A percentile compares a stretch with the other conserved stretches of the same genome.
These are phyloP conservation scores for Exophiala sideris DNA, from an alignment of 2,329 filamentous ascomycete genomes.

Conservation along the genomic window DNA sequence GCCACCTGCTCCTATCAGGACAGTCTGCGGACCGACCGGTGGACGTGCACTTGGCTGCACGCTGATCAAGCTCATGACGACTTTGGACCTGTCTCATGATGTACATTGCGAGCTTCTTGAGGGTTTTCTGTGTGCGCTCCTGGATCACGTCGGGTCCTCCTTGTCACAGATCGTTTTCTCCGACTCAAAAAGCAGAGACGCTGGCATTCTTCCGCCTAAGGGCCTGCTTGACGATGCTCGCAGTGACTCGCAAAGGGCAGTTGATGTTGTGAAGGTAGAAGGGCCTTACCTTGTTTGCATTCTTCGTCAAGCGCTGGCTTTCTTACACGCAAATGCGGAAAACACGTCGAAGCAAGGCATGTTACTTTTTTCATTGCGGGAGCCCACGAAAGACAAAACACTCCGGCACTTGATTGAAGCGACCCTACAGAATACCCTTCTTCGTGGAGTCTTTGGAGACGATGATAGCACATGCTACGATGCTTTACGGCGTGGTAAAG, in stretches of 20 bases:
- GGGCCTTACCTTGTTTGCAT: constrained; percentile 37
- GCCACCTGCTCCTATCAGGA: not conserved
- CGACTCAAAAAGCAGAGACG: not conserved
- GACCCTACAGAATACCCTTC: constrained; percentile 40
- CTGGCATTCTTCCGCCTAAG: constrained; percentile 30
- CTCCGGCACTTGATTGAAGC: constrained; percentile 21
- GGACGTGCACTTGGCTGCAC: not conserved
- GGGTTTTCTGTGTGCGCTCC: constrained; percentile 20
- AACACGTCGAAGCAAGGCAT: constrained; percentile 9
- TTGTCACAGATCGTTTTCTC: constrained; percentile 25
- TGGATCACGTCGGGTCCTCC: constrained; percentile 26
- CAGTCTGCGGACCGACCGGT: not conserved
- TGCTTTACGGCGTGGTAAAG: constrained; percentile 28
- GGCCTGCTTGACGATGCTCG: constrained; percentile 31
- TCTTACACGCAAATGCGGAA: constrained; percentile 25
- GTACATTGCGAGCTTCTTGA: constrained; percentile 19
- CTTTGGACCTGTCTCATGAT: constrained; percentile 11
- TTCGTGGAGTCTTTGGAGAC: constrained; percentile 41
- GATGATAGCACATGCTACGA: constrained; percentile 34
- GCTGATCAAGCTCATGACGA: constrained; percentile 17
- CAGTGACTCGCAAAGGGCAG: constrained; percentile 23
- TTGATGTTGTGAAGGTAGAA: constrained; percentile 33
- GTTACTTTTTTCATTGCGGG: constrained; percentile 23
- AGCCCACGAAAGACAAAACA: not conserved
- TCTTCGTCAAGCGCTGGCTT: constrained; percentile 32